A percentile compares a stretch with the other conserved stretches of the same genome.
phyloP scores from a whole-genome alignment of 2,329 filamentous ascomycete genomes.

The Hortaea sp. region DNA sequence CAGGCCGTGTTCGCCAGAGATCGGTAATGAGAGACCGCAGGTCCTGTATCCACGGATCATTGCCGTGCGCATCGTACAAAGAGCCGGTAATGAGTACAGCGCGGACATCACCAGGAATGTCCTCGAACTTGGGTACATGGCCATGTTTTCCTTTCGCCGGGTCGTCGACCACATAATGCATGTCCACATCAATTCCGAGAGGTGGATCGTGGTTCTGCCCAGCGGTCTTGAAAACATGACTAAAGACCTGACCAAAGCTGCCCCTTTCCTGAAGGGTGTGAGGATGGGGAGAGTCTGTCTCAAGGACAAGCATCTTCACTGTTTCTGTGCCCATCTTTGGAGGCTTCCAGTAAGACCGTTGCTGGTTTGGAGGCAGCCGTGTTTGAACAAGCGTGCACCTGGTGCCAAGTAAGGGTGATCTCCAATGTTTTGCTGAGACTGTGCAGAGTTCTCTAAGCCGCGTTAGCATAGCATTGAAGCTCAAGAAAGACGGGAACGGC shows the following conservation, averaged over 20 bases:
- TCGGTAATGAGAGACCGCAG: constrained; percentile 38
- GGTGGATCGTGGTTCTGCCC: constrained; percentile 45
- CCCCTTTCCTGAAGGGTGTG: constrained; percentile 41
- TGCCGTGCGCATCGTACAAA: constrained; percentile 38
- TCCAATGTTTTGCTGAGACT: too few relatives aligned
- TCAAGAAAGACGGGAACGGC: too few relatives aligned
- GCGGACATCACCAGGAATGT: constrained; percentile 36
- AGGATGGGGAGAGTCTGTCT: constrained; percentile 48
- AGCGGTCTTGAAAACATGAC: constrained; percentile 41
- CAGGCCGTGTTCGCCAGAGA: constrained; percentile 41
- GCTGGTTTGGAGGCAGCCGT: too few relatives aligned
- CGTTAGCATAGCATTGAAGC: too few relatives aligned
- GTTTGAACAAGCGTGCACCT: too few relatives aligned
- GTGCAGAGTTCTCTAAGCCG: too few relatives aligned
- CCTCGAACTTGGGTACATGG: constrained; percentile 36
- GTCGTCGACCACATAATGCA: constrained; percentile 45
- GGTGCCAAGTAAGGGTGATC: too few relatives aligned
- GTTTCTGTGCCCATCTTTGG: neutral
- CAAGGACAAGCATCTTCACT: constrained; percentile 44
- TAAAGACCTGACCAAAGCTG: constrained; percentile 45
- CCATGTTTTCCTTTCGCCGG: constrained; percentile 27
- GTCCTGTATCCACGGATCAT: constrained; percentile 35
- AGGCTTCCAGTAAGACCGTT: too few relatives aligned
- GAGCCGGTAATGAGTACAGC: constrained; percentile 39
- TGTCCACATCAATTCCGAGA: constrained; percentile 45